phyloP scores from a whole-genome alignment of 164 flowering plant genomes.

The Tinospora cordifolia region DNA sequence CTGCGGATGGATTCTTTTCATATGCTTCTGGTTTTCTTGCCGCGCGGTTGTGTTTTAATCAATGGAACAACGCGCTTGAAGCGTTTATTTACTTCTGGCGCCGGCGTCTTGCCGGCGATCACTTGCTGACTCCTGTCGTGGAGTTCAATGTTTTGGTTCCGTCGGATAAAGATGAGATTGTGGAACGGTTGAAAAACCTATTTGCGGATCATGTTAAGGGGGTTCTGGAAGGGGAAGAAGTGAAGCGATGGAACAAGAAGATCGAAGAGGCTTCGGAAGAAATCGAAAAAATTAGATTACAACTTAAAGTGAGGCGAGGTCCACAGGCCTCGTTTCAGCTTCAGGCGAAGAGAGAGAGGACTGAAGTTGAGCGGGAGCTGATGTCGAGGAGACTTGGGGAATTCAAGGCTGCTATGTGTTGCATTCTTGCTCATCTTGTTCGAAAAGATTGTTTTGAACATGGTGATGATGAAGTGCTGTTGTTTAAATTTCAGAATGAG shows the following conservation, averaged over 20 bases:
- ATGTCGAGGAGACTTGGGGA: slow-evolving; percentile 46
- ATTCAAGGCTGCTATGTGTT: slow-evolving; percentile 47
- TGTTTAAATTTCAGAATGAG: slow-evolving; percentile 25
- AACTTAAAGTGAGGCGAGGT: slow-evolving; percentile 8
- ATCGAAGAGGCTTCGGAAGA: slow-evolving; percentile 23
- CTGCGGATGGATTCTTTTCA: background rate
- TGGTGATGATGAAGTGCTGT: slow-evolving; percentile 6
- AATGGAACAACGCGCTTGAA: slow-evolving; percentile 44
- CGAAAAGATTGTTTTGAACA: background rate
- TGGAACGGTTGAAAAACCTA: slow-evolving; percentile 27
- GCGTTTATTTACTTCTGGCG: slow-evolving; percentile 50
- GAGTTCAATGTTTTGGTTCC: slow-evolving; percentile 19
- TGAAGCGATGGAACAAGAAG: slow-evolving; percentile 29
- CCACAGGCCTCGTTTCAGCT: background rate
- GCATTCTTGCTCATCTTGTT: slow-evolving; percentile 33
- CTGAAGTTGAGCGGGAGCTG: slow-evolving; percentile 32
- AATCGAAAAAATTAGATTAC: slow-evolving; percentile 14
- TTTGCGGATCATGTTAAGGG: slow-evolving; percentile 26
- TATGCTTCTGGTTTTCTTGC: slow-evolving; percentile 15
- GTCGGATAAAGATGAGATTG: slow-evolving; percentile 48
- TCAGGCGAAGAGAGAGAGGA: slow-evolving; percentile 22
- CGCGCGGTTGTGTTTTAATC: slow-evolving; percentile 31
- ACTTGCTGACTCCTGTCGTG: slow-evolving; percentile 29
- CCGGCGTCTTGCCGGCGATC: slow-evolving; percentile 33
- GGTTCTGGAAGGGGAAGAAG: slow-evolving; percentile 31